Evolutionary conservation across 2,329 filamentous ascomycete species (phyloP).

Genomic region (Cryphonectria japonica): DNA sequence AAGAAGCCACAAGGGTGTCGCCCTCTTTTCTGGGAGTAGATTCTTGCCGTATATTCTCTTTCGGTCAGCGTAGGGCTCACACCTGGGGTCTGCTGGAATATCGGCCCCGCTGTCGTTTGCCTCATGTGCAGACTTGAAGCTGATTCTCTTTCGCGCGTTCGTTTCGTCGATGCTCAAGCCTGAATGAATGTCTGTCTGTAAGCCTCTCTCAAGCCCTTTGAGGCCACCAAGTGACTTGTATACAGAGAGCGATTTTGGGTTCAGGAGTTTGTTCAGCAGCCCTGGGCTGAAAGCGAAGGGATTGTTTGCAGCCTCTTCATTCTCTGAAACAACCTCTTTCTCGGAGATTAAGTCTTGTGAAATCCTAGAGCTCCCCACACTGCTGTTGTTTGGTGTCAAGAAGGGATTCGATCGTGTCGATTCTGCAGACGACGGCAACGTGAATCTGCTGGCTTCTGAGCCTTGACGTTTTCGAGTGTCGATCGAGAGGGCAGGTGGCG

Average conservation of each 20-base stretch:
- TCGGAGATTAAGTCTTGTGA: conserved; percentile 14
- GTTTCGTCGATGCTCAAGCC: conserved; percentile 73
- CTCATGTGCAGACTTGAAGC: conserved; percentile 37
- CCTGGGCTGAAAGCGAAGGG: conserved; percentile 73
- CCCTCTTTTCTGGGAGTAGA: conserved; percentile 61
- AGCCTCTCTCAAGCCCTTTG: conserved; percentile 71
- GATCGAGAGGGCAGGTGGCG: conserved; percentile 21
- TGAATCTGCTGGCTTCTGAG: conserved; percentile 24
- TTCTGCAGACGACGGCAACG: conserved; percentile 19
- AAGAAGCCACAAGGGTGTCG: conserved; percentile 60
- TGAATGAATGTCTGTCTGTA: conserved; percentile 64
- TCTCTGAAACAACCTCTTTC: conserved; percentile 67
- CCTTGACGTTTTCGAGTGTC: conserved; percentile 23
- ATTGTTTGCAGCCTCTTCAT: conserved; percentile 68
- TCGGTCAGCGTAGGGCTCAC: conserved; percentile 51
- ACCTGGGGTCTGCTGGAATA: conserved; percentile 21
- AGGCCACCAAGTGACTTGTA: conserved; percentile 76
- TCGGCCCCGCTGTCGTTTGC: conserved; percentile 23
- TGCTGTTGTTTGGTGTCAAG: conserved; percentile 26
- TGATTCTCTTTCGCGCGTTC: conserved; percentile 31
- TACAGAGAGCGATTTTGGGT: conserved; percentile 74
- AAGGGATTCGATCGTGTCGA: conserved; percentile 27
- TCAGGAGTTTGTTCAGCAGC: conserved; percentile 75
- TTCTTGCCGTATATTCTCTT: conserved; percentile 64
- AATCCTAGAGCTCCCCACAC: conserved; percentile 15